Base-by-base conservation (phyloP, 139 green algal genomes). In the Coelastrella sp. region DNA sequence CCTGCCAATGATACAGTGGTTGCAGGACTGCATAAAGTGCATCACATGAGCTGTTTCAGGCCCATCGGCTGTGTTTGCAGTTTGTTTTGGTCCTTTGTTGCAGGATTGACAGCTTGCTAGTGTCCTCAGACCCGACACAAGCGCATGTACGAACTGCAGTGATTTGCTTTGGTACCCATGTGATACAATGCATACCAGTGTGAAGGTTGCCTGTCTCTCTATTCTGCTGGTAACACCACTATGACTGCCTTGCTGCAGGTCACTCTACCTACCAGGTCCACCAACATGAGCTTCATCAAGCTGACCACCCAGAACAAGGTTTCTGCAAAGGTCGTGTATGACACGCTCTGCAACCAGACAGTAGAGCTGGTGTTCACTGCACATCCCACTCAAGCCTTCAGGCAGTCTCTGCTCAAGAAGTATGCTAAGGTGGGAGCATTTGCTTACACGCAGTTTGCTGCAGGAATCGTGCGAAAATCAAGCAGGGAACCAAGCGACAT, bases 321-420 rank as follows among this genome's bases (percentile, higher is more conserved):
- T 38, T 80, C 79, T n/a, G 83, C 93, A 1, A 88, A 94, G 43
- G 86, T 94, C 32, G 90, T 98, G 62, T 40, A 41, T 38, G 30
- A 93, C 84, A 60, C 92, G 11, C 86, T 98, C 68, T 98, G 94
- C 87, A 83, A 85, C 15, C 95, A 98, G 88, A 92, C 67, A 0
- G 94, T 98, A 43, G 93, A 96, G 35, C 89, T 98, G 63, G 94
- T 98, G 19, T 95, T 98, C 72, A 98, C 95, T 2, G 95, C 95
- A 0, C 95, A 98, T 88, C 95, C 95, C 45, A 98, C 95, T 5
- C 94, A 97, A 91, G 93, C 74, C 27, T 79, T 81, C 60, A 91
- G 94, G 32, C 91, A 93, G 73, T 92, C 85, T 8, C 90, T 97
- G 85, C 91, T 98, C 48, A 96, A 96, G 82, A 98, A 97, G 87